Base-by-base conservation (phyloP, 352 stramenopile genomes). In the Phytophthora crassamura region DNA sequence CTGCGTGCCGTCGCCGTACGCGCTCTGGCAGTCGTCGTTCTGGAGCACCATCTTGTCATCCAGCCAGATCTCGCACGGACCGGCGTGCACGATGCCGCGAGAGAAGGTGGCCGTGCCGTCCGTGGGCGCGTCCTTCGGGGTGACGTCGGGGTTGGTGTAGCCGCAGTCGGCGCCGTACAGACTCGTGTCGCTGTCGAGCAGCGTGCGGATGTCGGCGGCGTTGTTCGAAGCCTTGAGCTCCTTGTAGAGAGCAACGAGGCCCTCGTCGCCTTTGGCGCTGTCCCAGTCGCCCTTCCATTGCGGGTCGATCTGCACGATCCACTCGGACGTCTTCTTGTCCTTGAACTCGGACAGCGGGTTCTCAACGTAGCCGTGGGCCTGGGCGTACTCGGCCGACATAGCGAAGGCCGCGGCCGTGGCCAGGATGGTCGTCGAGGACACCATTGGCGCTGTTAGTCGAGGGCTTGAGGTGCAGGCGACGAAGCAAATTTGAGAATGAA, bases 1-100 rank as follows among this genome's bases (percentile, higher is more conserved):
- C 22, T 64, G 25, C 5, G 64, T 63, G 12, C 66, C 69, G n/a
- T 73, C 65, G 15, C 71, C 67, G 34, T 67, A 82, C 9, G 68
- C 63, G 33, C 49, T 48, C 25, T 79, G 70, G 10, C 77, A 85
- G 51, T 83, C 55, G 15, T 81, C 64, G 45, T 80, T 70, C 9
- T 66, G 43, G 4, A 75, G 64, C 11, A 80, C 72, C 47, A 67
- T 74, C 34, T 65, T 70, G 46, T 76, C 57, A n/a, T n/a, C n/a
- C n/a, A n/a, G n/a, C n/a, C n/a, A n/a, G n/a, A n/a, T n/a, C 49
- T 80, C 68, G n/a, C 72, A 80, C 11, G 72, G 75, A 28, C 77
- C 65, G 2, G 65, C 65, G 30, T 74, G 59, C 10, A 54, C 58
- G 11, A 75, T 77, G 39, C 64, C 64, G 10, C 68, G 68, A 0